Conservation (phyloP, 345 rosid genomes). For the Passiflora organensis region DNA sequence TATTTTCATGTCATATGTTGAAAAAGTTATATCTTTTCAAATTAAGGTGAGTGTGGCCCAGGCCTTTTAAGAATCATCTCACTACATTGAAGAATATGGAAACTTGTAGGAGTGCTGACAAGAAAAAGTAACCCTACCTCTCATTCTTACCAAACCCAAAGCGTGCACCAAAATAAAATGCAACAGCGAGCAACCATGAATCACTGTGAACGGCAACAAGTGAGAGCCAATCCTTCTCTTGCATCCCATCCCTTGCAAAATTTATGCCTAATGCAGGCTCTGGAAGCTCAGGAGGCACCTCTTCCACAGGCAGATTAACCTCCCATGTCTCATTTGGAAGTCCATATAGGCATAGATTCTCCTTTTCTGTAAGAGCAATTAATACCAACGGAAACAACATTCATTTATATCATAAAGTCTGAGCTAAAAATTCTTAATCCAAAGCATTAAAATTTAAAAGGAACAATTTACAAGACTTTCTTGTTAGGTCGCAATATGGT, state of each 20-base stretch:
- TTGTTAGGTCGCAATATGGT: too few species aligned
- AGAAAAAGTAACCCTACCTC: constrained; percentile 46
- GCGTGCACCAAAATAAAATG: constrained; percentile 99
- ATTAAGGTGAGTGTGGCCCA: too few species aligned
- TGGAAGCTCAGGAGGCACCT: constrained; percentile 99
- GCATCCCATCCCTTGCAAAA: constrained; percentile 99
- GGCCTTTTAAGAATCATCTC: too few species aligned
- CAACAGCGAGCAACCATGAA: constrained; percentile 96
- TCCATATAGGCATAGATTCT: constrained; percentile 91
- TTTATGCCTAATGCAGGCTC: constrained; percentile 97
- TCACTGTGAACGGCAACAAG: constrained; percentile 98
- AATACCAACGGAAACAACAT: constrained; percentile 6
- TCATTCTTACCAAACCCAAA: constrained; percentile 97
- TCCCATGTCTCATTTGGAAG: constrained; percentile 98
- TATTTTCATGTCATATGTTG: too few species aligned
- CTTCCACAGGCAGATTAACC: constrained; percentile 96
- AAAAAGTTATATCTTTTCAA: too few species aligned
- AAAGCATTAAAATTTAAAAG: too few species aligned
- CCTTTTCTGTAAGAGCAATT: constrained; percentile 61
- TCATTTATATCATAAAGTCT: too few species aligned
- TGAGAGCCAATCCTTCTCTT: constrained; percentile 95
- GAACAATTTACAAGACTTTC: too few species aligned
- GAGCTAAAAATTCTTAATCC: too few species aligned
- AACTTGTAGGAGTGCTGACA: not conserved
- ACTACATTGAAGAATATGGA: too few species aligned